Percentiles rank a stretch among this genome's conserved stretches.
Evolutionary conservation across 345 rosid species (phyloP).

Genomic region (Limnanthes douglasii): DNA sequence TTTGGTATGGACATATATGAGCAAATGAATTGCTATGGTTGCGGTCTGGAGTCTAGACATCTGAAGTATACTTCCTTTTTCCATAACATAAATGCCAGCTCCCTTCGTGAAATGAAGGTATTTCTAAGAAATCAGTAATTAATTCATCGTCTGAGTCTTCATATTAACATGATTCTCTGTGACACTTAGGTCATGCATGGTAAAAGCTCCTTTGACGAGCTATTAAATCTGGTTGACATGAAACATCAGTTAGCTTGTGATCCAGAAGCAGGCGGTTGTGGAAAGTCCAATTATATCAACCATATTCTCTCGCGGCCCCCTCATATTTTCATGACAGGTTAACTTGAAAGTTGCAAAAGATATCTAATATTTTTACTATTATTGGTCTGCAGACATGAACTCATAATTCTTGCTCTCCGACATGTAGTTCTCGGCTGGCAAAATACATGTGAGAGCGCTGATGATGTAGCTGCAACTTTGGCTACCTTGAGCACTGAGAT

Average conservation of each 20-base stretch:
- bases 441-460: conserved; percentile 71
- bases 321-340: conserved; percentile 79
- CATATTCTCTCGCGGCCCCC: conserved; percentile 69
- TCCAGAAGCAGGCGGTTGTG: conserved; percentile 76
- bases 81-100: conserved; percentile 87
- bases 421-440: conserved; percentile 95
- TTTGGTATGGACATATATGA: conserved; percentile 89
- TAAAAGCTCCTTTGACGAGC: conserved; percentile 67
- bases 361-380: conserved; percentile 4
- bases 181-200: conserved; percentile 40
- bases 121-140: background rate
- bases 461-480: conserved; percentile 78
- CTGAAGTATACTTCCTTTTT: conserved; percentile 84
- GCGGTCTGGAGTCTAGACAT: conserved; percentile 80
- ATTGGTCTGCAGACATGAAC: conserved; percentile 2
- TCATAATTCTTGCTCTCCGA: conserved; percentile 2
- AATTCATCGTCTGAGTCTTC: conserved; percentile 4
- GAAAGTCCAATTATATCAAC: conserved; percentile 63
- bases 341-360: conserved; percentile 1
- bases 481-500: conserved; percentile 63
- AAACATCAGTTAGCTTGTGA: conserved; percentile 91
- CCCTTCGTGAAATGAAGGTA: conserved; percentile 87
- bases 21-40: conserved; percentile 61
- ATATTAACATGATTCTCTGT: conserved; percentile 4
- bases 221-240: conserved; percentile 71